Evolutionary conservation across 192 early-diverging fungal species (phyloP), one percentile per base, ranked within the genome.

Genomic region (Phlyctochytrium planicorne): DNA sequence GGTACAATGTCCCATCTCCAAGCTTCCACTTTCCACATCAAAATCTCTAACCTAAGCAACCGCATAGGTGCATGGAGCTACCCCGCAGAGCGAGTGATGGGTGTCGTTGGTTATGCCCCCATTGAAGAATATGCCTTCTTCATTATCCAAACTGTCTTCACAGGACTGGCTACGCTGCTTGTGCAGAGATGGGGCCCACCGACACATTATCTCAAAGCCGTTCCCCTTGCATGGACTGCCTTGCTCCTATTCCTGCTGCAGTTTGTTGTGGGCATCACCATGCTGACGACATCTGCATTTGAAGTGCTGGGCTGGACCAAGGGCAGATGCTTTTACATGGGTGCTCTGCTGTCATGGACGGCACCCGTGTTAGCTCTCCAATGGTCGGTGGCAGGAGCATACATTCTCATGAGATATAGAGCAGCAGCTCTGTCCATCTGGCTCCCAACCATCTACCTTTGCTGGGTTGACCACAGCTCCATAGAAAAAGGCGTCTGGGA

Each of bases 91-190:
- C 80, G 78, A 62, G 83, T 86, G 2, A 53, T 73, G 17, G 75
- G 62, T 27, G 81, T 85, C 1, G 79, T 86, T 71, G 83, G 83
- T 3, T 86, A 81, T 73, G 80, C 83, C 10, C 84, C 84, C 30
- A 31, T 86, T 61, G 84, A 86, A 65, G 84, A 86, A 62, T 86
- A 86, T 59, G 65, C 76, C 40, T 86, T 86, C 63, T 86, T 86
- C 62, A 56, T 81, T 35, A 81, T 86, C 36, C 81, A 83, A 76
- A 79, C 84, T 0, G 53, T 76, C 2, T 81, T 83, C 50, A 78
- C 78, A 0, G 60, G 75, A 16, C 70, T 72, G 6, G 27, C 61
- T 31, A 63, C 32, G n/a, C 3, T 60, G 27, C 27, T 52, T 0
- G 30, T 66, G 25, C n/a, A 37, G 2, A 60, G 63, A 36, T 71